Percentiles rank a stretch among this genome's conserved stretches.
Evolutionary conservation across 2,329 filamentous ascomycete genomes (phyloP).

Genomic region (Cercospora beticola): DNA sequence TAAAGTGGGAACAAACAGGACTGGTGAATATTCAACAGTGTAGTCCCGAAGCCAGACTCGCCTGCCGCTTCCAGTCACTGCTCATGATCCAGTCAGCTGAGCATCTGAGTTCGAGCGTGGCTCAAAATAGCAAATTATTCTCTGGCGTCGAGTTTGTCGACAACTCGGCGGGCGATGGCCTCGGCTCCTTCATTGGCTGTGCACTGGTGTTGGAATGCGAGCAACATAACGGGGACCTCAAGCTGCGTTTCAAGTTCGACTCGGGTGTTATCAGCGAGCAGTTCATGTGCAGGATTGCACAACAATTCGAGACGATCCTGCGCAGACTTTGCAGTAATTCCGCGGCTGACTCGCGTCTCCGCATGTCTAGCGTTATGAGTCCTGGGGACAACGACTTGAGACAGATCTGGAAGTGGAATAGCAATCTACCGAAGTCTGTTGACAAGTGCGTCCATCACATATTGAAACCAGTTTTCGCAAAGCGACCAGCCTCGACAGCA

Average conservation of each 20-base stretch:
- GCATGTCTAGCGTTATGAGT: not conserved
- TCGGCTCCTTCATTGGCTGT: not conserved
- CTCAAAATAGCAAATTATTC: not conserved
- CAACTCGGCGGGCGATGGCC: no score
- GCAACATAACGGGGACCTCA: not conserved
- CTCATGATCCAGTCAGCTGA: constrained; percentile 5
- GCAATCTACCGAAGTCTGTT: not conserved
- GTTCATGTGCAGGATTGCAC: not conserved
- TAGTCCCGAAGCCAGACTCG: constrained; percentile 55
- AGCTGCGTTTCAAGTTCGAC: constrained; percentile 1
- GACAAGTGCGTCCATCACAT: constrained; percentile 9
- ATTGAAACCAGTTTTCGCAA: not conserved
- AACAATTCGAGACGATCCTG: not conserved
- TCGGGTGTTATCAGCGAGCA: not conserved
- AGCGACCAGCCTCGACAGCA: constrained; percentile 22
- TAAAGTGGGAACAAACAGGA: constrained; percentile 38
- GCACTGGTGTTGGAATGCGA: constrained; percentile 10
- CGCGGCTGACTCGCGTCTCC: not conserved
- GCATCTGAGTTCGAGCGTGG: not conserved
- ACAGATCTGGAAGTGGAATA: constrained; percentile 12
- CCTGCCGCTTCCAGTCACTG: constrained; percentile 42
- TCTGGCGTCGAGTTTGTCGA: not conserved
- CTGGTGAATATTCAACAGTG: constrained; percentile 41
- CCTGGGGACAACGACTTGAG: not conserved
- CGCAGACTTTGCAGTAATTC: not conserved